Percentiles rank a stretch among this genome's conserved stretches.
These are phyloP conservation scores for Cylindrotheca closterium DNA, from an alignment of 108 stramenopile species.

Conservation along the genomic window DNA sequence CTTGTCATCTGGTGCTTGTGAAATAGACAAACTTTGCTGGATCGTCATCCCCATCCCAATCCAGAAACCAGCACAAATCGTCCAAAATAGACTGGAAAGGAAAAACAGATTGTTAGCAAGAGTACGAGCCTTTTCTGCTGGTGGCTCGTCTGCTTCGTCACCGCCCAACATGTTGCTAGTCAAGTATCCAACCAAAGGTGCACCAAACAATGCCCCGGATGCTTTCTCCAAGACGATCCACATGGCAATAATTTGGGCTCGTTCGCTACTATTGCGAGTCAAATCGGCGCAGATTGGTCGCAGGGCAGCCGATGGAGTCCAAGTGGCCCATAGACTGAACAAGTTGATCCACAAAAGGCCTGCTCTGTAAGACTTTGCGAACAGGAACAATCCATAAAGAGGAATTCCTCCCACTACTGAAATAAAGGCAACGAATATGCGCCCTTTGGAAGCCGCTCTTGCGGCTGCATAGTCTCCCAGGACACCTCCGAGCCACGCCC, in stretches of 20 bases:
- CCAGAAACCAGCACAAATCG: conserved; percentile 45
- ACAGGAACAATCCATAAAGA: conserved; percentile 46
- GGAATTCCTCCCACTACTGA: conserved; percentile 37
- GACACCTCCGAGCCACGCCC: conserved; percentile 44
- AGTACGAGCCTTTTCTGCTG: conserved; percentile 37
- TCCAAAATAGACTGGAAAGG: conserved; percentile 48
- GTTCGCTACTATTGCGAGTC: conserved; percentile 45
- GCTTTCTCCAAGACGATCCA: conserved; percentile 57
- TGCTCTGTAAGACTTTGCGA: conserved; percentile 29
- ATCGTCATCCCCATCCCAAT: conserved; percentile 26
- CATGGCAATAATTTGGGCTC: conserved; percentile 52
- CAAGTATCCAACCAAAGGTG: conserved; percentile 50
- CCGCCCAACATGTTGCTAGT: conserved; percentile 29
- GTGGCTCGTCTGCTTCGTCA: neutral
- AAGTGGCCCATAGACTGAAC: conserved; percentile 41
- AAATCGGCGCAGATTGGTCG: conserved; percentile 55
- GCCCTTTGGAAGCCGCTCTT: conserved; percentile 17
- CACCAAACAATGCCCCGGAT: conserved; percentile 47
- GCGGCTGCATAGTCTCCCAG: conserved; percentile 41
- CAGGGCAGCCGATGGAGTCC: conserved; percentile 45
- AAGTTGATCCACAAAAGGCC: conserved; percentile 36
- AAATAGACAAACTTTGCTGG: neutral
- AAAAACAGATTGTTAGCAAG: conserved; percentile 42
- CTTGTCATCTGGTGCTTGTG: neutral
- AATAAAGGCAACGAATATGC: conserved; percentile 38